Base-by-base conservation (phyloP, 768 basidiomycete genomes). In the Lentinus tigrinus region DNA sequence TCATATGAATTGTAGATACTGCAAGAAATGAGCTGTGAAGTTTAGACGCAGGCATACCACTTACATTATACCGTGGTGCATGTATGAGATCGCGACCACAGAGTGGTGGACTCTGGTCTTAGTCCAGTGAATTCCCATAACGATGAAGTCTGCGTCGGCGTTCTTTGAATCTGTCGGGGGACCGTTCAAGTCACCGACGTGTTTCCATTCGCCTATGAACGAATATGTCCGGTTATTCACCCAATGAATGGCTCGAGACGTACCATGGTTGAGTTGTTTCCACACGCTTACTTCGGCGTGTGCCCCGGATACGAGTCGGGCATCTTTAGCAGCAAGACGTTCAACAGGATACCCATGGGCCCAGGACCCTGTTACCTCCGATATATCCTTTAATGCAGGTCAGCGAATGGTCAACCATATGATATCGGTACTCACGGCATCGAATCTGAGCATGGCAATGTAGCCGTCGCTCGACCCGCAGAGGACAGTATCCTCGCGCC, bases 51-150 rank as follows among this genome's bases (percentile, higher is more conserved):
- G 14, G 26, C 26, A 13, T 3, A 52, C 37, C 8, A 24, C 39
- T n/a, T 28, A 52, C 51, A 16, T 13, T 11, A 52, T 31, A 8
- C 51, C 51, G 21, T 52, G 51, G 24, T 27, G 40, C 51, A 52
- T 52, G 40, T 42, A 52, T 9, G 39, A n/a, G 16, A 42, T 28
- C 4, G 42, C 17, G 4, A 52, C 14, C 26, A 42, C 21, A 5
- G 39, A 52, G 3, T 14, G 21, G 17, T 42, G 40, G 19, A 42
- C 40, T 21, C 21, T 11, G 8, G 53, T 36, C 31, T 46, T 46
- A 3, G 24, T 54, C 53, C 53, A 54, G 34, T 54, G 53, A 14
- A 54, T 36, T 16, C 53, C 17, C 23, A 44, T 54, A 16, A 47
- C 53, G 11, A 54, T 19, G n/a, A 54, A 23, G 13, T 37, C 31